A percentile compares a stretch with the other conserved stretches of the same genome.
phyloP scores from a whole-genome alignment of 495 filamentous ascomycete genomes.

The Penicillium steckii region DNA sequence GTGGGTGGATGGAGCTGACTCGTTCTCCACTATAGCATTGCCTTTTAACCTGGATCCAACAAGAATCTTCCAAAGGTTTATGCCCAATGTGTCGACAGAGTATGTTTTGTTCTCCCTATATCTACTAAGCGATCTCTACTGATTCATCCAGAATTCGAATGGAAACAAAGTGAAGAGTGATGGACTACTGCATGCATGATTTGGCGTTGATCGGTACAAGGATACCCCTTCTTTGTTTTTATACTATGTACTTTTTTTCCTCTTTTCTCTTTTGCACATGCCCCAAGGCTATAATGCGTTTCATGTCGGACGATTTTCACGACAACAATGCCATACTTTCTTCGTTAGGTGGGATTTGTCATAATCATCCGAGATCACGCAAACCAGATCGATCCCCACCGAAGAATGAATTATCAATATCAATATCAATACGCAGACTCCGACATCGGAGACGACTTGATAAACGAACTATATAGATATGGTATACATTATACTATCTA shows the following conservation, averaged over 20 bases:
- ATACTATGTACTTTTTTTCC: no score
- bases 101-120: constrained; percentile 41
- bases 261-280: neutral
- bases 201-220: constrained; percentile 7
- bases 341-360: no score
- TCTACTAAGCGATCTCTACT: neutral
- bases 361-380: no score
- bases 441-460: no score
- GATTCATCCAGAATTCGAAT: constrained; percentile 61
- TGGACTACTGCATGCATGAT: constrained; percentile 5
- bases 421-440: no score
- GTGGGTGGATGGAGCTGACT: constrained; percentile 1
- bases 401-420: no score
- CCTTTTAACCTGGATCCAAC: constrained; percentile 91
- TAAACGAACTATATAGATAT: no score
- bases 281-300: no score
- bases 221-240: constrained; percentile 12
- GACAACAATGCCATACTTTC: no score
- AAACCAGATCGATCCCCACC: no score
- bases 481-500: no score
- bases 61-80: constrained; percentile 87
- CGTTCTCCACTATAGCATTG: constrained; percentile 66
- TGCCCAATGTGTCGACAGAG: constrained; percentile 99
- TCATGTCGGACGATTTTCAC: no score
- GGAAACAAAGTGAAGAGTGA: constrained; percentile 48